Base-by-base conservation (phyloP, 495 filamentous ascomycete species). In the Neurospora sp. region DNA sequence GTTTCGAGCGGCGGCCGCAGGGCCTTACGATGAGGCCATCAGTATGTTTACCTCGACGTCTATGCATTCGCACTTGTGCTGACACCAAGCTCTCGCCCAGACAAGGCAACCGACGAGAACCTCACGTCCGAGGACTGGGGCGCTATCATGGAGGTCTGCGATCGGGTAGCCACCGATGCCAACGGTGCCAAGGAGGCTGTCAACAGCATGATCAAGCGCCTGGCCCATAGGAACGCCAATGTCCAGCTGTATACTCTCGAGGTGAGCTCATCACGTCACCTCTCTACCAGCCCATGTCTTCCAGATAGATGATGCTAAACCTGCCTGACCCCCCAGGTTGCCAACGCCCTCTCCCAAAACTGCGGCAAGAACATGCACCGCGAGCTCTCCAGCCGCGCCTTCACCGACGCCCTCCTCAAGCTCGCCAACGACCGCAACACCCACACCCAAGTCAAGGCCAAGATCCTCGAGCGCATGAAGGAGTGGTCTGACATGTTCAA, bases 171-270 rank as follows among this genome's bases (percentile, higher is more conserved):
- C 38, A 83, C 79, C 70, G 82, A 87, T 71, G 70, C 80, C 61
- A 87, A 84, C 79, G 88, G 94, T 59, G 87, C 94, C 70, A 97
- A 97, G 83, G 95, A 98, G 84, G 94, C 90, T 20, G 93, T 98
- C 74, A 92, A 94, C 74, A 91, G 93, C 73, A 87, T 99, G 87
- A 99, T 98, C 81, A 98, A 97, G 84, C 87, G 96, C 73, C 86
- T 99, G 75, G 96, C 96, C 72, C 95, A 99, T 83, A 89, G 96
- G 74, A 99, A 99, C 83, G 96, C 96, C 72, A 98, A 99, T 83
- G 96, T 99, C n/a, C 96, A 99, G 83, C 87, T 99, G 40, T 99
- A 99, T 80, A 98, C 96, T 22, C 87, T 99, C 72, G 96, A 99
- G 88, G 94, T 96, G 76, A 68, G 87, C 35, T 9, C 69, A 22